Evolutionary conservation across 305 asterid genomes (phyloP).

Genomic region (Withania somnifera): DNA sequence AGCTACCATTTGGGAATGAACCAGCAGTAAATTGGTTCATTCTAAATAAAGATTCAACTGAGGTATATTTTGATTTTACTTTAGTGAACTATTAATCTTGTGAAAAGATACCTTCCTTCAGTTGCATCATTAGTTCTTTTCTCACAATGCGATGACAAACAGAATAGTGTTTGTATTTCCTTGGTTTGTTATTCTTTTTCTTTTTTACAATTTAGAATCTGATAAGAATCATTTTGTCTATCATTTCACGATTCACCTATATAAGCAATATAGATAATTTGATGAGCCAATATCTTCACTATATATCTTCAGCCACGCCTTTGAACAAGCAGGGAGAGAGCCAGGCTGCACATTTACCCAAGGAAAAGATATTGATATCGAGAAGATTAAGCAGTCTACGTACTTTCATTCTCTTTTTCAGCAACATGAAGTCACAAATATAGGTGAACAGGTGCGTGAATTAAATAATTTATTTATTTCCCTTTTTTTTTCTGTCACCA

Average conservation of each 20-base stretch:
- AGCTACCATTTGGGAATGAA: not conserved
- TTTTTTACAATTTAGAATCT: not conserved
- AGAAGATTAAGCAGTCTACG: conserved; percentile 65
- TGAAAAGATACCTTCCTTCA: not conserved
- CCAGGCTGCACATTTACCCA: conserved; percentile 46
- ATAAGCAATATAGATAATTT: not conserved
- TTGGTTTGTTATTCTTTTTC: not conserved
- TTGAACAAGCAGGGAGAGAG: conserved; percentile 80
- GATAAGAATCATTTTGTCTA: not conserved
- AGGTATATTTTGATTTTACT: not conserved
- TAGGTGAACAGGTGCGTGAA: conserved; percentile 33
- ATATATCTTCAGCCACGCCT: conserved; percentile 55
- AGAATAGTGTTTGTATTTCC: not conserved
- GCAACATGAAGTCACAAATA: conserved; percentile 28
- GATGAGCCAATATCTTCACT: not conserved
- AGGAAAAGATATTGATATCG: conserved; percentile 41
- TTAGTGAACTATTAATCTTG: not conserved
- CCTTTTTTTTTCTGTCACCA: not conserved
- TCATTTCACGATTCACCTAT: not conserved
- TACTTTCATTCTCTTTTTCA: conserved; percentile 42
- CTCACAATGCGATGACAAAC: not conserved
- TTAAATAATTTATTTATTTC: not conserved
- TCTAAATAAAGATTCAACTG: not conserved
- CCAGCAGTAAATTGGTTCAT: not conserved
- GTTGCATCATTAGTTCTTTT: not conserved